These are phyloP conservation scores for Sporobolomyces roseus DNA, from an alignment of 768 basidiomycete genomes.

Conservation along the genomic window DNA sequence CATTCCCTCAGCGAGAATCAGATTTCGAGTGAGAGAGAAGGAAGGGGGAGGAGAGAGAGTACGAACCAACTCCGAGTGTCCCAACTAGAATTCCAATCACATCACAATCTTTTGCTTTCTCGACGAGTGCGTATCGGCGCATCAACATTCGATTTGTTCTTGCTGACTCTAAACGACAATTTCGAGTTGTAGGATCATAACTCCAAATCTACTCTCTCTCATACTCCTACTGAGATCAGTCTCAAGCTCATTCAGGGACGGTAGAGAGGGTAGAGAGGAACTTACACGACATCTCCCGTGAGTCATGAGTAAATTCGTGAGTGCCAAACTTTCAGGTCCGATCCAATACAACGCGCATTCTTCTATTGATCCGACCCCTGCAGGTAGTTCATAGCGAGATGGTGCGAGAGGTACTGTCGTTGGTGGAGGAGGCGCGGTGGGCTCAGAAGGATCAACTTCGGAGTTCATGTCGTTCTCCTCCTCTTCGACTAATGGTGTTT, in stretches of 20 bases:
- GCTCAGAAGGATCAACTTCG: slow-evolving; percentile 5
- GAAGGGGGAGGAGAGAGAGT: not conserved
- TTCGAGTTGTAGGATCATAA: slow-evolving; percentile 62
- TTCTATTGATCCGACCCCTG: slow-evolving; percentile 19
- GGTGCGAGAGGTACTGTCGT: slow-evolving; percentile 26
- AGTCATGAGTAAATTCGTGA: slow-evolving; percentile 83
- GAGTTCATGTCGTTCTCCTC: slow-evolving; percentile 13
- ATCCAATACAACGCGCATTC: slow-evolving; percentile 59
- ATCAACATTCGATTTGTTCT: slow-evolving; percentile 78
- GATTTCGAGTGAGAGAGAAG: too few relatives aligned
- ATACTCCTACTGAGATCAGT: too few relatives aligned
- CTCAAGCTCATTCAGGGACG: too few relatives aligned
- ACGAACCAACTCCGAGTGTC: slow-evolving; percentile 78
- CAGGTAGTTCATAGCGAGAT: slow-evolving; percentile 24
- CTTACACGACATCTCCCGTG: slow-evolving; percentile 63
- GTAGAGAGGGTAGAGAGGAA: not conserved
- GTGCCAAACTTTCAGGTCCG: slow-evolving; percentile 70
- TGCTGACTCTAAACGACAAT: slow-evolving; percentile 59
- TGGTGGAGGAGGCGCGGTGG: slow-evolving; percentile 21
- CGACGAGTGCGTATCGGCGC: slow-evolving; percentile 80
- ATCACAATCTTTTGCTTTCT: slow-evolving; percentile 83
- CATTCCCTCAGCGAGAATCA: not conserved
- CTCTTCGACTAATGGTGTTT: not conserved
- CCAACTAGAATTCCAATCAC: slow-evolving; percentile 94
- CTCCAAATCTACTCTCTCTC: slow-evolving; percentile 68